Percentiles rank a stretch among this genome's conserved stretches.
phyloP scores from a whole-genome alignment of 108 stramenopile genomes.

The Schizochytrium sp. region DNA sequence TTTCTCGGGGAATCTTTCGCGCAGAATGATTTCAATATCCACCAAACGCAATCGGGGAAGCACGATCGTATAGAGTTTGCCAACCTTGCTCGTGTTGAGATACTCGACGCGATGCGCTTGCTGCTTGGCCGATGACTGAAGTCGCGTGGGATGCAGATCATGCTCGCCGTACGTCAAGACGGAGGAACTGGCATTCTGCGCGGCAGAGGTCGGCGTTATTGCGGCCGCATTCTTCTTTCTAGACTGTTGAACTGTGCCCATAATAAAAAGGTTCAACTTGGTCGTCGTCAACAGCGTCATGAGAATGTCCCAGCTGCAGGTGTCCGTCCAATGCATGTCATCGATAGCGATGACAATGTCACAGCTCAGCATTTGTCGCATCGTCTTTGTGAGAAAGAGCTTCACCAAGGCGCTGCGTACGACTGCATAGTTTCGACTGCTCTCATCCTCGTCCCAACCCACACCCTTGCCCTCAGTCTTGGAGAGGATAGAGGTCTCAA shows the following conservation, averaged over 20 bases:
- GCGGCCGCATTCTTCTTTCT: not conserved
- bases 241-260: not conserved
- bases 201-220: not conserved
- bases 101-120: too few species aligned
- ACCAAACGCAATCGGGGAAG: not conserved
- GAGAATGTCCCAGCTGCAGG: conserved; percentile 9
- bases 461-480: not conserved
- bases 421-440: not conserved
- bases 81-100: not conserved
- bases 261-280: not conserved
- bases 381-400: not conserved
- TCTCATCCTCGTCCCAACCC: not conserved
- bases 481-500: not conserved
- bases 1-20: not conserved
- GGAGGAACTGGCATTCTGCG: too few species aligned
- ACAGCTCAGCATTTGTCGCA: not conserved
- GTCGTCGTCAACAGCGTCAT: not conserved
- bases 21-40: not conserved
- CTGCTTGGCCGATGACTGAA: too few species aligned
- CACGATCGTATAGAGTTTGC: not conserved
- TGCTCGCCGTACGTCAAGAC: too few species aligned
- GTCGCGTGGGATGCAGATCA: too few species aligned
- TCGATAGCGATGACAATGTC: not conserved
- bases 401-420: not conserved
- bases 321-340: not conserved